Evolutionary conservation across 768 basidiomycete genomes (phyloP), one percentile per base, ranked within the genome.

Genomic region (Mycena metata): DNA sequence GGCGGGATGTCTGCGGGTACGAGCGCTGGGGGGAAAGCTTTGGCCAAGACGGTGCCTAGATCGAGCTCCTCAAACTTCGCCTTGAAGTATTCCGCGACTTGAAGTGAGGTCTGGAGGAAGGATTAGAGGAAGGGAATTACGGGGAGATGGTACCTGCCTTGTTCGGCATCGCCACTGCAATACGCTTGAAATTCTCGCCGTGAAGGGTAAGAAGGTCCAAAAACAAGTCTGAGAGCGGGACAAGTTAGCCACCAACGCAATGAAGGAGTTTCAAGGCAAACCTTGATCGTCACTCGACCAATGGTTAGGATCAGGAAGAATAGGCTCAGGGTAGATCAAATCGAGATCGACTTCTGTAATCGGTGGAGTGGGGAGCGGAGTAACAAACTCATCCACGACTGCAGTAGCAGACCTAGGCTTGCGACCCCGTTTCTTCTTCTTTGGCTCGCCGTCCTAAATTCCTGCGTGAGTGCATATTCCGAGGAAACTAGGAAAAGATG

Each of bases 271-370:
- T 50, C 51, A 43, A 36, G 17, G 78, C 84, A 72, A 64, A 89
- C 89, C 83, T 81, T 89, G 89, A 73, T 94, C 92, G 41, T 89
- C 87, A 11, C 88, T 86, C 4, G 88, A 87, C 91, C 92, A 93
- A 54, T 33, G 12, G 9, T 85, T 39, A 39, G 39, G 39, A 39
- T 39, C 39, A 10, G 39, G 39, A 15, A 39, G 84, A 43, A 77
- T 79, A 33, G 75, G 66, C n/a, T 73, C 82, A 52, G 82, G 75
- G 10, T 76, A 70, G 35, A 33, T 69, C 39, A 59, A 45, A 23
- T 69, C 75, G 61, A 12, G 73, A 57, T 54, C 74, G 66, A 58
- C 72, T 71, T 33, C 75, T 74, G 39, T 73, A 35, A 36, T 52
- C 24, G 74, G 70, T 54, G 73, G 68, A 36, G 73, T 64, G 3